Base-by-base conservation (phyloP, 2,329 filamentous ascomycete genomes). In the Geosmithia putterillii region DNA sequence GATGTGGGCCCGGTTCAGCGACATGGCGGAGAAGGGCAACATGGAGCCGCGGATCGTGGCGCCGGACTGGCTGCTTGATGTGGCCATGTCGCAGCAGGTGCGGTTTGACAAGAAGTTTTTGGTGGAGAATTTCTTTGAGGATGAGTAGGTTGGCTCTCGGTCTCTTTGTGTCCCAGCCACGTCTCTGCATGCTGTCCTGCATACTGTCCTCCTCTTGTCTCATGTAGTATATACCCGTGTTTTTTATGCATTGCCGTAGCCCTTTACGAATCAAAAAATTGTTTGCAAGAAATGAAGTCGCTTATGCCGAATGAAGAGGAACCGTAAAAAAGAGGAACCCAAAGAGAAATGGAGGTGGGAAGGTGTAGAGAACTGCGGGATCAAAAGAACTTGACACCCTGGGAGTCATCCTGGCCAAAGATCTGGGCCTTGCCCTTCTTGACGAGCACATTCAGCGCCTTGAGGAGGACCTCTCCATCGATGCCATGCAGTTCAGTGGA, bases 341-440 rank as follows among this genome's bases (percentile, higher is more conserved):
- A 10, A 32, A 32, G 28, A 32, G 28, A 12, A 12, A 32, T 32
- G 10, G 15, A 25, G 15, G 10, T 9, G 15, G 15, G 10, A 32
- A 32, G 15, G 28, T 32, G 10, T 7, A 25, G 10, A 25, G 23
- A 25, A 25, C 6, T 7, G 15, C 40, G 8, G 17, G 12, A 38
- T 81, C 67, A 95, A 59, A 96, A 96, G 67, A 98, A 96, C 67
- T 98, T 98, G 50, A 96, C 87, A 54, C 92, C 92, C 55, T 85
- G 79, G 47, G 86, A 84, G 58, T 90, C 87, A 54, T 90, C 88
- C 43, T 79, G 76, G 28, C 90, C 90, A 65, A 98, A 96, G 21
- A 96, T 79, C 62, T 96, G 90, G 14, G 89, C 90, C 65, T 85
- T 94, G 52, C 88, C 88, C 48, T 83, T 76, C 71, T 94, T 95